Conservation (phyloP, 306 rosid species). For the Citrullus colocynthis region DNA sequence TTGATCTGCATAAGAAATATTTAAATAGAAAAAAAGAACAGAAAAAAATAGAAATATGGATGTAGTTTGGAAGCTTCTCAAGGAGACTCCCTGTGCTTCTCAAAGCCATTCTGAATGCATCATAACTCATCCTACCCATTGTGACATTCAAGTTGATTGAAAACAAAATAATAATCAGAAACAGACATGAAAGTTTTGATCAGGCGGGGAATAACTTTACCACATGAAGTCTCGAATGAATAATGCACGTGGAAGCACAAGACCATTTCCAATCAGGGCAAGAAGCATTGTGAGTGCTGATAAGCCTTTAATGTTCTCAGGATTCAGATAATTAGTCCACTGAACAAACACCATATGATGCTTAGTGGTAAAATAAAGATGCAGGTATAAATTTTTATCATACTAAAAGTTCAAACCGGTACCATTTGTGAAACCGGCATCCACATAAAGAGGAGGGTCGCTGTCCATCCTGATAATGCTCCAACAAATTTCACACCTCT, state of each 20-base stretch:
- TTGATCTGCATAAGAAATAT: neutral
- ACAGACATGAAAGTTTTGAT: neutral
- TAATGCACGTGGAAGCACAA: conserved; percentile 76
- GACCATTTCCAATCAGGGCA: conserved; percentile 92
- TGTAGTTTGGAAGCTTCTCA: neutral
- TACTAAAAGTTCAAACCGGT: conserved; percentile 10
- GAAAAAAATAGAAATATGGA: neutral
- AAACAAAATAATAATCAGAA: neutral
- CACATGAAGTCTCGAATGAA: conserved; percentile 85
- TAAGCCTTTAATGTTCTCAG: conserved; percentile 90
- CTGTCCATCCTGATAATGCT: conserved; percentile 91
- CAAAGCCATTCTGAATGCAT: neutral
- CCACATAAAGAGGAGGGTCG: conserved; percentile 98
- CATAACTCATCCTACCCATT: neutral
- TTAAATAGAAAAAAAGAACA: neutral
- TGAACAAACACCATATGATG: conserved; percentile 21
- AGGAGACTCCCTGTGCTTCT: neutral
- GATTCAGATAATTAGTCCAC: conserved; percentile 96
- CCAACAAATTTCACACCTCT: conserved; percentile 71
- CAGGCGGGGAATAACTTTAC: conserved; percentile 27
- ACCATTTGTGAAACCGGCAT: conserved; percentile 97
- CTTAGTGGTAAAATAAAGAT: conserved; percentile 2
- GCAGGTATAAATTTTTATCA: neutral
- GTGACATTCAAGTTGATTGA: neutral
- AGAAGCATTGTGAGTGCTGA: conserved; percentile 86